Percentiles rank a stretch among this genome's conserved stretches.
These are phyloP conservation scores for Daedaleopsis sinensis DNA, from an alignment of 768 basidiomycete genomes.

Conservation along the genomic window DNA sequence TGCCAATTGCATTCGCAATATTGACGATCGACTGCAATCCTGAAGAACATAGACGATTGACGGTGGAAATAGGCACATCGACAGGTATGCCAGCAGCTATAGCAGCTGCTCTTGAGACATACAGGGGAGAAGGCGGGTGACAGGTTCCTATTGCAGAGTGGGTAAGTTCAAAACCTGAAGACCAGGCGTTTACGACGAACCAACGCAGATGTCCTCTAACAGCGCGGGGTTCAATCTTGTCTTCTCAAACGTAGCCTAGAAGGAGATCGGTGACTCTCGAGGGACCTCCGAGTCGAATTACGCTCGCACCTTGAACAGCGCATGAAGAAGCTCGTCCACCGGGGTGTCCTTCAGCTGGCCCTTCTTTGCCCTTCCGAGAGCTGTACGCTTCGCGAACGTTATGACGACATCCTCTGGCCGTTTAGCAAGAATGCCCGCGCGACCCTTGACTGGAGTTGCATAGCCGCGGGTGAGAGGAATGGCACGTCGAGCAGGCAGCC, in stretches of 20 bases:
- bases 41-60: slow-evolving; percentile 94
- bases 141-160: slow-evolving; percentile 60
- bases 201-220: slow-evolving; percentile 86
- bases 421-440: slow-evolving; percentile 62
- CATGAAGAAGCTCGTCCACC: slow-evolving; percentile 85
- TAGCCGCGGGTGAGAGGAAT: slow-evolving; percentile 27
- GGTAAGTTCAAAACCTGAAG: neutral
- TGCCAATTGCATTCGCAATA: slow-evolving; percentile 85
- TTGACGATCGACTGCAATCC: slow-evolving; percentile 92
- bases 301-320: slow-evolving; percentile 70
- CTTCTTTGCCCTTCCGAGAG: slow-evolving; percentile 86
- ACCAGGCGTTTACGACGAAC: slow-evolving; percentile 39
- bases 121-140: slow-evolving; percentile 80
- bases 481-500: slow-evolving; percentile 2
- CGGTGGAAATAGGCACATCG: slow-evolving; percentile 82
- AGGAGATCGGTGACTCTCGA: neutral
- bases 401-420: slow-evolving; percentile 87
- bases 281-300: neutral
- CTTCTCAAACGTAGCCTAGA: slow-evolving; percentile 65
- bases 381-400: slow-evolving; percentile 87
- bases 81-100: slow-evolving; percentile 89
- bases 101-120: slow-evolving; percentile 84
- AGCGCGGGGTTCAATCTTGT: slow-evolving; percentile 68
- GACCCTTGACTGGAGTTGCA: slow-evolving; percentile 45
- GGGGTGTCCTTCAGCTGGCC: slow-evolving; percentile 89